Evolutionary conservation across 768 basidiomycete genomes (phyloP).

Genomic region (Termitomyces sp.): DNA sequence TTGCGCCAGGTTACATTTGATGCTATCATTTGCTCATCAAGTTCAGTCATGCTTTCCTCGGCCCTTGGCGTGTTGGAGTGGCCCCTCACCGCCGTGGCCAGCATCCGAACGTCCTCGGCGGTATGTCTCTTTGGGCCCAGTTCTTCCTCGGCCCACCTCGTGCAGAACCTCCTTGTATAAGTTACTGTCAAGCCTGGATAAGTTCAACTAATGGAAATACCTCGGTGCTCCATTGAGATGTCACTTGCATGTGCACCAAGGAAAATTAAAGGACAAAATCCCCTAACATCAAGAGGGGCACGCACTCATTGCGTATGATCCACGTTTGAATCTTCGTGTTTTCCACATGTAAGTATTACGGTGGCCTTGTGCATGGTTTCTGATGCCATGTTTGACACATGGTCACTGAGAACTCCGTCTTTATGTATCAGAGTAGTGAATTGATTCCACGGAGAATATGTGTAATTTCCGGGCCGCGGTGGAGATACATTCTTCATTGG

Average conservation of each 20-base stretch:
- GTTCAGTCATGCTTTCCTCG: conserved; percentile 1
- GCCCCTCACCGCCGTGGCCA: neutral
- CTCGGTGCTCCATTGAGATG: conserved; percentile 6
- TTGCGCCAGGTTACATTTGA: neutral
- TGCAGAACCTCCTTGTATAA: neutral
- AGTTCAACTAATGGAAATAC: conserved; percentile 2
- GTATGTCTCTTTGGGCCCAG: neutral
- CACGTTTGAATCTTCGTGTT: conserved; percentile 21
- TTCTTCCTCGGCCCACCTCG: neutral
- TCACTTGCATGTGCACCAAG: neutral
- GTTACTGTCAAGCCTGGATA: neutral
- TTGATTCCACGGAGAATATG: conserved; percentile 30
- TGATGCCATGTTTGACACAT: conserved; percentile 30
- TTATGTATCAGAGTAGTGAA: conserved; percentile 18
- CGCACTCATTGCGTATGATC: conserved; percentile 12
- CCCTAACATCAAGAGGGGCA: neutral
- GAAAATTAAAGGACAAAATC: neutral
- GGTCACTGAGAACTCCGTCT: conserved; percentile 24
- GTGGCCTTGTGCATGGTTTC: conserved; percentile 22
- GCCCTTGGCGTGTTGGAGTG: neutral
- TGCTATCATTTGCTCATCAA: neutral
- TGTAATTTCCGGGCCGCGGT: conserved; percentile 31
- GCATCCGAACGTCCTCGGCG: neutral
- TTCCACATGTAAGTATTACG: conserved; percentile 27
- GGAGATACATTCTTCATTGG: conserved; percentile 17